These are phyloP conservation scores for Penicillium capsulatum DNA, from an alignment of 2,329 filamentous ascomycete species.

Conservation along the genomic window DNA sequence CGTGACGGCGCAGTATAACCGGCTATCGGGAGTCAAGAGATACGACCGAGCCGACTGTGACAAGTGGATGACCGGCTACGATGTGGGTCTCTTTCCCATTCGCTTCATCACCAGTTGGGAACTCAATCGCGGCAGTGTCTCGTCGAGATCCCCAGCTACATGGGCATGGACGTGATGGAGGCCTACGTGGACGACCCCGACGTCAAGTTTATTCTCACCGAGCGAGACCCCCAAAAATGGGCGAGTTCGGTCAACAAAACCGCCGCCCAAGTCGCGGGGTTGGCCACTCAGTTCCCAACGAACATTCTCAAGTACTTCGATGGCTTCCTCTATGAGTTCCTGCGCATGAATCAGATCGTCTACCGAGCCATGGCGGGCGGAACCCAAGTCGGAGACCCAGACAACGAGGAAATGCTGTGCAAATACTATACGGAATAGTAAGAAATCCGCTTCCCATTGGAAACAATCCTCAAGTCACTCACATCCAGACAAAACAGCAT, in stretches of 20 bases:
- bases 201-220: constrained; percentile 26
- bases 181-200: constrained; percentile 20
- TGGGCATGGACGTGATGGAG: constrained; percentile 16
- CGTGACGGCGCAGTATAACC: constrained; percentile 18
- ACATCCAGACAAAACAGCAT: constrained; percentile 13
- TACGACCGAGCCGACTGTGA: constrained; percentile 16
- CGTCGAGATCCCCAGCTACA: constrained; percentile 21
- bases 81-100: constrained; percentile 8
- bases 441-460: constrained; percentile 1
- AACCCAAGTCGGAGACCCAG: constrained; percentile 10
- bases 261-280: constrained; percentile 2
- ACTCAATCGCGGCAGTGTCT: constrained; percentile 20
- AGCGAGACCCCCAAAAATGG: constrained; percentile 22
- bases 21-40: constrained; percentile 14
- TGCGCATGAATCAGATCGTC: constrained; percentile 8
- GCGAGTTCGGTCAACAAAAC: constrained; percentile 22
- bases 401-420: constrained; percentile 14
- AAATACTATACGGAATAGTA: constrained; percentile 23
- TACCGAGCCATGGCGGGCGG: constrained; percentile 11
- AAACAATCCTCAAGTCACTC: too few relatives aligned
- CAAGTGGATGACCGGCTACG: constrained; percentile 18
- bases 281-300: constrained; percentile 13
- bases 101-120: not conserved
- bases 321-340: constrained; percentile 12
- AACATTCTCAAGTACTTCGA: constrained; percentile 22